These are phyloP conservation scores for Fusarium marasasianum DNA, from an alignment of 2,329 filamentous ascomycete genomes.

Conservation along the genomic window DNA sequence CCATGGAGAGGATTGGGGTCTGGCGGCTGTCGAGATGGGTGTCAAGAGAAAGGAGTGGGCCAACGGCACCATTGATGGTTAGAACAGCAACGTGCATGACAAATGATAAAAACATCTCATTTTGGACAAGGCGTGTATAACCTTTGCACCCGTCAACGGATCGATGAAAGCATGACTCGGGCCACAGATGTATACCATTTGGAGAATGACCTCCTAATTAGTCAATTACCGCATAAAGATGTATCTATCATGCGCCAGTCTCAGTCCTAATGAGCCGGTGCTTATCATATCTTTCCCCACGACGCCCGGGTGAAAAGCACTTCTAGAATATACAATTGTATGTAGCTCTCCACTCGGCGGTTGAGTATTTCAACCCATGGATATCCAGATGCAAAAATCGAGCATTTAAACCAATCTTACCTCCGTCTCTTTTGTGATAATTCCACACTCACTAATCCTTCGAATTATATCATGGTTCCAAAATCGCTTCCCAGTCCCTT, in stretches of 20 bases:
- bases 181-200: not conserved
- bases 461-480: slow-evolving; percentile 55
- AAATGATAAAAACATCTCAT: slow-evolving; percentile 9
- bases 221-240: slow-evolving; percentile 44
- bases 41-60: slow-evolving; percentile 87
- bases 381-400: slow-evolving; percentile 42
- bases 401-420: slow-evolving; percentile 43
- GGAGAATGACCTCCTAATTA: slow-evolving; percentile 39
- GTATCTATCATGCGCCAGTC: slow-evolving; percentile 46
- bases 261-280: slow-evolving; percentile 37
- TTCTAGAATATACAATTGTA: slow-evolving; percentile 46
- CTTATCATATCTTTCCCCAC: slow-evolving; percentile 41
- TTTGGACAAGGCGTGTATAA: not conserved
- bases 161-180: slow-evolving; percentile 4
- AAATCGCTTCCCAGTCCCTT: slow-evolving; percentile 62
- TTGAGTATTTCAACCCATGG: slow-evolving; percentile 35
- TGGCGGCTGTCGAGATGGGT: slow-evolving; percentile 92
- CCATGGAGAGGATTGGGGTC: slow-evolving; percentile 96
- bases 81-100: slow-evolving; percentile 5
- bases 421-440: slow-evolving; percentile 35
- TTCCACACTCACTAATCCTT: slow-evolving; percentile 19
- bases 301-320: slow-evolving; percentile 43
- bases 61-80: slow-evolving; percentile 68
- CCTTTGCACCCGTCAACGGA: not conserved
- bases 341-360: slow-evolving; percentile 23